These are phyloP conservation scores for Medicago ruthenica DNA, from an alignment of 306 rosid species.

Conservation along the genomic window DNA sequence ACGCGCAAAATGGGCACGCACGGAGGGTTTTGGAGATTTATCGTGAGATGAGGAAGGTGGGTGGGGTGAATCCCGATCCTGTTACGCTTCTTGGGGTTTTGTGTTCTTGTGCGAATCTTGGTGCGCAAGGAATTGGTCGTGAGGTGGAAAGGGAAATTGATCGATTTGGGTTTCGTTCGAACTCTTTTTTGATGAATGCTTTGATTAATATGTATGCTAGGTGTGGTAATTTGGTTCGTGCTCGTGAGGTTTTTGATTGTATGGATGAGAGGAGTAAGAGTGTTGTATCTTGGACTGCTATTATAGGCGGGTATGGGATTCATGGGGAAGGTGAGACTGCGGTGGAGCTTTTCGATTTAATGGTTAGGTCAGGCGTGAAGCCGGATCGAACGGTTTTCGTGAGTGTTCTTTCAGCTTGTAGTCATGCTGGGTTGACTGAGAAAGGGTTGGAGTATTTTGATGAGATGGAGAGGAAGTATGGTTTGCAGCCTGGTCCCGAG, in stretches of 20 bases:
- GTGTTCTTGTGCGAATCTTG: constrained; percentile 58
- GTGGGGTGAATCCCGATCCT: constrained; percentile 47
- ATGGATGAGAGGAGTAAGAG: constrained; percentile 47
- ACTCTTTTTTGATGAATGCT: constrained; percentile 55
- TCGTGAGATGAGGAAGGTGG: constrained; percentile 48
- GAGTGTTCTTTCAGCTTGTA: constrained; percentile 77
- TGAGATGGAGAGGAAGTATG: constrained; percentile 59
- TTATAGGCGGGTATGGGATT: constrained; percentile 85
- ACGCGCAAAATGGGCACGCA: constrained; percentile 78
- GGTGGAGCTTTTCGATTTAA: constrained; percentile 66
- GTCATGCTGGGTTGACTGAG: constrained; percentile 84
- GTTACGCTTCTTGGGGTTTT: constrained; percentile 60
- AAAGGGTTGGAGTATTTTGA: constrained; percentile 71
- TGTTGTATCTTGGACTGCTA: constrained; percentile 69
- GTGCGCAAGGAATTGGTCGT: constrained; percentile 53
- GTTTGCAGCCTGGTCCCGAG: constrained; percentile 73
- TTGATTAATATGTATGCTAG: constrained; percentile 59
- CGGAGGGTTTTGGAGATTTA: constrained; percentile 70
- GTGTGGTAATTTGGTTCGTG: constrained; percentile 58
- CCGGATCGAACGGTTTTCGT: constrained; percentile 84
- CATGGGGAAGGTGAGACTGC: constrained; percentile 86
- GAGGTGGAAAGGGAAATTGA: constrained; percentile 50
- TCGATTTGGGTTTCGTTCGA: constrained; percentile 43
- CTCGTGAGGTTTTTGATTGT: constrained; percentile 44
- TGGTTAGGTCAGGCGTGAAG: constrained; percentile 63